Evolutionary conservation across 345 rosid genomes (phyloP).

Genomic region (Eucalyptus dawsonii): DNA sequence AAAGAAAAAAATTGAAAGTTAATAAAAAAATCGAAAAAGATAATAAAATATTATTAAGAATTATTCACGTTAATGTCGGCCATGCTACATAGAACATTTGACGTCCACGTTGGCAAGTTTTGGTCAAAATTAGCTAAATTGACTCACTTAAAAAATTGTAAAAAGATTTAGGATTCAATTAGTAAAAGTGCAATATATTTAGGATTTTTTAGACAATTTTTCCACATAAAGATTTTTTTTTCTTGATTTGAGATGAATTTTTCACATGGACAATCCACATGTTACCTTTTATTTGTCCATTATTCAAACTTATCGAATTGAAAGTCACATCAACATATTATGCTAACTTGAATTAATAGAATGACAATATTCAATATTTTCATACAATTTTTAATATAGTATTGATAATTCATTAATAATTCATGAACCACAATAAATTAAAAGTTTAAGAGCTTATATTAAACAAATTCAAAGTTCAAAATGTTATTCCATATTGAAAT

Average conservation of each 20-base stretch:
- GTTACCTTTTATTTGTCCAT: background rate
- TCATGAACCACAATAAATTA: background rate
- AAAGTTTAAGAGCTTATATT: too few relatives aligned
- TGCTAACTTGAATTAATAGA: background rate
- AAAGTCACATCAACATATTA: background rate
- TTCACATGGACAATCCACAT: background rate
- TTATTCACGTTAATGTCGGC: accelerated
- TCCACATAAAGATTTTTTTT: background rate
- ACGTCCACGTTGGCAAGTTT: accelerated
- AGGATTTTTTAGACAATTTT: background rate
- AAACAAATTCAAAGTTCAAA: accelerated
- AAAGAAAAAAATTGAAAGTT: too few relatives aligned
- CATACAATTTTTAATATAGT: too few relatives aligned
- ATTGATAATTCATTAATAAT: too few relatives aligned
- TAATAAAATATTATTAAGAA: too few relatives aligned
- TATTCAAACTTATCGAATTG: background rate
- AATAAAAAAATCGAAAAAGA: too few relatives aligned
- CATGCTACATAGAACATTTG: background rate
- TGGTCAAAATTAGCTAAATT: background rate
- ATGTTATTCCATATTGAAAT: background rate
- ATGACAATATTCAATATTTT: background rate
- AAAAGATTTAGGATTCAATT: background rate
- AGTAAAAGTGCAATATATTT: too few relatives aligned
- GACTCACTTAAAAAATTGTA: too few relatives aligned
- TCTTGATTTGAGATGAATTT: background rate